Evolutionary conservation across 169 alveolate genomes (phyloP).

Genomic region (Plasmodium knowlesi): DNA sequence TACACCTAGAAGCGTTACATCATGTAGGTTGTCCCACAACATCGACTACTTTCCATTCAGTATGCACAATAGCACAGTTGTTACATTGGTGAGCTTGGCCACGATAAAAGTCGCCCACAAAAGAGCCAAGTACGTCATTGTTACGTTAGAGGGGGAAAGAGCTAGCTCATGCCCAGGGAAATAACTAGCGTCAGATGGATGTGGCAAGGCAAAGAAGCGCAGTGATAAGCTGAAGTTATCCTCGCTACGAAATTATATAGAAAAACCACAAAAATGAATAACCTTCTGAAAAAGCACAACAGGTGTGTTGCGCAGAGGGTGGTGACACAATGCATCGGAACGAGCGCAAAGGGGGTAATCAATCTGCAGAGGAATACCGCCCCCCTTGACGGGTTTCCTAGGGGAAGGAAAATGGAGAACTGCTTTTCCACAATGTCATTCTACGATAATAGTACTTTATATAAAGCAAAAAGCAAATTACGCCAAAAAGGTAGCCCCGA

Average conservation of each 20-base stretch:
- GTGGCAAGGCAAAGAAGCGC: neutral
- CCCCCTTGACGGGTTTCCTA: neutral
- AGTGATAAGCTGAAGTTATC: neutral
- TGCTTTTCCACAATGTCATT: neutral
- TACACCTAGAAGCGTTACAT: neutral
- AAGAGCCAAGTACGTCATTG: neutral
- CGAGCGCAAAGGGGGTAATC: slow-evolving; percentile 10
- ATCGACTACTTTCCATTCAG: neutral
- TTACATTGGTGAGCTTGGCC: neutral
- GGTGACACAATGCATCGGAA: neutral
- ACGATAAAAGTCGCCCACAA: neutral
- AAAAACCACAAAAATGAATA: slow-evolving; percentile 6
- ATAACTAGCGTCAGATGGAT: neutral
- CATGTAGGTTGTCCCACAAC: neutral
- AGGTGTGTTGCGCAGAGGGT: neutral
- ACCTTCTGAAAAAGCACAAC: slow-evolving; percentile 8
- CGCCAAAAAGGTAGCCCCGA: neutral
- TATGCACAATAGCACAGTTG: neutral
- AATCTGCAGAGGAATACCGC: neutral
- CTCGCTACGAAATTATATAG: neutral
- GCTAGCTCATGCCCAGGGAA: neutral
- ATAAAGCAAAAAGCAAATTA: neutral
- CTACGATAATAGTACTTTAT: neutral
- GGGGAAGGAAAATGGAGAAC: neutral
- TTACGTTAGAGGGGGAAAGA: neutral